Conservation (phyloP, 176 grass and related monocot genomes). For the Thinopyrum elongatum region DNA sequence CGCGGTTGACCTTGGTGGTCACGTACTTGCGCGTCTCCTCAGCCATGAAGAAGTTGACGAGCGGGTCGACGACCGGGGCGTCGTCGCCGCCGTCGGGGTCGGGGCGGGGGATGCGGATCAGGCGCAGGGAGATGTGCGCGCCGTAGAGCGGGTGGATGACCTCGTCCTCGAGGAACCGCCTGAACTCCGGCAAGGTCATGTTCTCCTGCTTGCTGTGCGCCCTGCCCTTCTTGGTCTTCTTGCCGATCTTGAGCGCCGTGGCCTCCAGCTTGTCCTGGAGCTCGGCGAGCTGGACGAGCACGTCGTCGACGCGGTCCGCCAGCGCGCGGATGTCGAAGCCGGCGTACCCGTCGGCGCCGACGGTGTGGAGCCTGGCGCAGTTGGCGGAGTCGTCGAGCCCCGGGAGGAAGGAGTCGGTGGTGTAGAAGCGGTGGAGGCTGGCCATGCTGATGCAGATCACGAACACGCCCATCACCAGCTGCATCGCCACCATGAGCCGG, state of each 20-base stretch:
- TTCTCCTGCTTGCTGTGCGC: conserved; percentile 22
- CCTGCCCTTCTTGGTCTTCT: conserved; percentile 46
- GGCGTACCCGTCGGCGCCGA: conserved; percentile 39
- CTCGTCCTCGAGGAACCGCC: conserved; percentile 79
- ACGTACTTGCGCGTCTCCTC: conserved; percentile 79
- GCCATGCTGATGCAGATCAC: conserved; percentile 77
- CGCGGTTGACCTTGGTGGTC: conserved; percentile 50
- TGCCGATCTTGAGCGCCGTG: conserved; percentile 54
- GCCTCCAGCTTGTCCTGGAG: conserved; percentile 87
- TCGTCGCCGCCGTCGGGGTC: conserved; percentile 12
- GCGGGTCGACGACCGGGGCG: conserved; percentile 29
- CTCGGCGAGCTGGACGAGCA: conserved; percentile 64
- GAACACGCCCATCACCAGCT: conserved; percentile 71
- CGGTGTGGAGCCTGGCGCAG: conserved; percentile 41
- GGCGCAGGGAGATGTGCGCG: conserved; percentile 68
- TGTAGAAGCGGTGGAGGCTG: conserved; percentile 77
- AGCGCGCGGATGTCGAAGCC: conserved; percentile 75
- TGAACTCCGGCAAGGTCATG: conserved; percentile 67
- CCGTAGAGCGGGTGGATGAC: conserved; percentile 83
- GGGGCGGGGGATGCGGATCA: conserved; percentile 61
- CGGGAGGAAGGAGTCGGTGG: conserved; percentile 35
- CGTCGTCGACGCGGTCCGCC: conserved; percentile 76
- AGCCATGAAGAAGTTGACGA: conserved; percentile 61
- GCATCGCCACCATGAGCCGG: conserved; percentile 52
- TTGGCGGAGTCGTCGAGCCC: conserved; percentile 10